These are phyloP conservation scores for Castanea sativa DNA, from an alignment of 306 rosid species.

Conservation along the genomic window DNA sequence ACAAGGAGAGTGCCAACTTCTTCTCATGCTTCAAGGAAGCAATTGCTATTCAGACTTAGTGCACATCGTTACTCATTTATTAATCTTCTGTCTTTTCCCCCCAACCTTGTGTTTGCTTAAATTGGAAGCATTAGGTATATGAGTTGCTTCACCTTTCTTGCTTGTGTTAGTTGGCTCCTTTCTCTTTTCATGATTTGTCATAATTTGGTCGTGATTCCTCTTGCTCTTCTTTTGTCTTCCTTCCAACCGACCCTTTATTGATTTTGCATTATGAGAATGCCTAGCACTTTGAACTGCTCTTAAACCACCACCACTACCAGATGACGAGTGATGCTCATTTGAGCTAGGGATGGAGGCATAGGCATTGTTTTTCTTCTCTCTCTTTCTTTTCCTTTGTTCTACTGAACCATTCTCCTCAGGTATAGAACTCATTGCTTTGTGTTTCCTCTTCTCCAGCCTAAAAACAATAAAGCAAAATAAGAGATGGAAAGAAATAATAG, in stretches of 20 bases:
- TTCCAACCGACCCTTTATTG: conserved; percentile 25
- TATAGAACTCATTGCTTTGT: conserved; percentile 21
- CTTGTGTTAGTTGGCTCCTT: conserved; percentile 14
- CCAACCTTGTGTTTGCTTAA: conserved; percentile 17
- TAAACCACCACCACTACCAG: conserved; percentile 22
- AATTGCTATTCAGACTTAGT: conserved; percentile 3
- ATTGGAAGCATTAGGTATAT: conserved; percentile 32
- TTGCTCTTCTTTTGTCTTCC: conserved; percentile 21
- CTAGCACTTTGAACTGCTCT: conserved; percentile 35
- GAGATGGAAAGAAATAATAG: background rate
- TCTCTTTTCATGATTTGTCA: conserved; percentile 30
- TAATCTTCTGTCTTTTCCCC: conserved; percentile 24
- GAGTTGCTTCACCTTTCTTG: conserved; percentile 29
- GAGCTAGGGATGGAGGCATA: conserved; percentile 6
- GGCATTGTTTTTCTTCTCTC: conserved; percentile 30
- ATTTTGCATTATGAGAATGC: conserved; percentile 30
- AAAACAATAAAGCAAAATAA: conserved; percentile 3
- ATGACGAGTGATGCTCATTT: conserved; percentile 16
- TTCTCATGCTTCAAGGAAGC: background rate
- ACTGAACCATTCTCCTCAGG: conserved; percentile 24
- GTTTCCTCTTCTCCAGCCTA: conserved; percentile 51
- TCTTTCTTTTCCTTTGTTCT: conserved; percentile 39
- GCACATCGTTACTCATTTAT: background rate
- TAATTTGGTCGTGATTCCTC: conserved; percentile 25
- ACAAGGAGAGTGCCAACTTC: conserved; percentile 5